phyloP scores from a whole-genome alignment of 345 rosid species.

The Eucalyptus globulus region DNA sequence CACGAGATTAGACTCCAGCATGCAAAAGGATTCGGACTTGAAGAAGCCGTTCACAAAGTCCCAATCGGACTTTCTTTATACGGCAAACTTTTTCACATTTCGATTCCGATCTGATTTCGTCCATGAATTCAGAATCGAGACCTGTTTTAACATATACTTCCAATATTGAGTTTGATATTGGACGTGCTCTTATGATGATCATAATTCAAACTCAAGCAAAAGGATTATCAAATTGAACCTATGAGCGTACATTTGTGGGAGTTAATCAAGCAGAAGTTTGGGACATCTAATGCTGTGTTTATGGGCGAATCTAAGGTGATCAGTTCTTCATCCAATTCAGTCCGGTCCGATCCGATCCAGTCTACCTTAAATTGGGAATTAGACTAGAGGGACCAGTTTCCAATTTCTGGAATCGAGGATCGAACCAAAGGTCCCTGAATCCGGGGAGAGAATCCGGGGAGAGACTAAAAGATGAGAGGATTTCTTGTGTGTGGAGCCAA shows the following conservation, averaged over 20 bases:
- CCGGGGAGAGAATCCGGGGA: too few species aligned
- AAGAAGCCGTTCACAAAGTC: neutral
- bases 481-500: too few species aligned
- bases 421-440: too few species aligned
- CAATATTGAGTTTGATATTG: neutral
- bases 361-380: too few species aligned
- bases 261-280: neutral
- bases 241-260: neutral
- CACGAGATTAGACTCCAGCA: neutral
- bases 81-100: neutral
- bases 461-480: too few species aligned
- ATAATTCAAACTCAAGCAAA: neutral
- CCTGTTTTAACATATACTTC: neutral
- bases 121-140: neutral
- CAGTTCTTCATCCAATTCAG: accelerated
- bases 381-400: too few species aligned
- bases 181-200: neutral
- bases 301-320: neutral
- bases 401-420: too few species aligned
- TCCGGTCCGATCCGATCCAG: too few species aligned
- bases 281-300: neutral
- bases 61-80: neutral
- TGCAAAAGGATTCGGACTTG: neutral
- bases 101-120: neutral
- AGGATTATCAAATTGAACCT: neutral